Base-by-base conservation (phyloP, 148 eudicot species). In the Agrostemma githago region DNA sequence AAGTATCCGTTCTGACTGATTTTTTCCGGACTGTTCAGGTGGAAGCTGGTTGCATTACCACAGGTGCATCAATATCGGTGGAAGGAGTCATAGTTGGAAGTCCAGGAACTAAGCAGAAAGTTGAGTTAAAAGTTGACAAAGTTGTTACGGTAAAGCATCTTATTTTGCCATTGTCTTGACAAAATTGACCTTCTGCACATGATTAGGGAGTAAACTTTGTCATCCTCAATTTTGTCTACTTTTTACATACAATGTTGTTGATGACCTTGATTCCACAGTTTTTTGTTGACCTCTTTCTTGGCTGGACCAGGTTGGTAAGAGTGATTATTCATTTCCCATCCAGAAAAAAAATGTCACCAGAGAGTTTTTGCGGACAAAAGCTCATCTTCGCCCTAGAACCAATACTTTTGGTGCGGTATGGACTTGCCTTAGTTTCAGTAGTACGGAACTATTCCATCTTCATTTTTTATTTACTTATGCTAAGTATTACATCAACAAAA, bases 391-490 rank as follows among this genome's bases (percentile, higher is more conserved):
- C 38, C 96, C 97, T 54, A 88, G 99, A 83, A 92, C 97, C 63
- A 95, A 92, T 81, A 92, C 99, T 64, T 95, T 95, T 80, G 89
- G 96, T 77, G 99, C 99, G 89, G 99, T 95, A 90, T 76, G 94
- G 64, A 78, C 81, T 72, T 48, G 19, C 69, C 68, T 51, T 60
- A 12, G 54, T 59, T 57, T 72, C 20, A 3, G 14, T 16, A 39
- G 1, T 41, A 40, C 2, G 54, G 41, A 37, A 8, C 11, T 74
- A 38, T 0, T 40, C 8, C 38, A 40, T 26, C 58, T 63, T 67
- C 40, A 15, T 8, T 4, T 59, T 5, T 65, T 44, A 61, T 58
- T 17, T 59, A 61, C 12, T 37, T 80, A 8, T 71, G 46, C 19
- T 40, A 44, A 41, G 20, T 0, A 42, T 43, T 6, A 15, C n/a